Base-by-base conservation (phyloP, 305 asterid genomes). In the Plantago coronopus region DNA sequence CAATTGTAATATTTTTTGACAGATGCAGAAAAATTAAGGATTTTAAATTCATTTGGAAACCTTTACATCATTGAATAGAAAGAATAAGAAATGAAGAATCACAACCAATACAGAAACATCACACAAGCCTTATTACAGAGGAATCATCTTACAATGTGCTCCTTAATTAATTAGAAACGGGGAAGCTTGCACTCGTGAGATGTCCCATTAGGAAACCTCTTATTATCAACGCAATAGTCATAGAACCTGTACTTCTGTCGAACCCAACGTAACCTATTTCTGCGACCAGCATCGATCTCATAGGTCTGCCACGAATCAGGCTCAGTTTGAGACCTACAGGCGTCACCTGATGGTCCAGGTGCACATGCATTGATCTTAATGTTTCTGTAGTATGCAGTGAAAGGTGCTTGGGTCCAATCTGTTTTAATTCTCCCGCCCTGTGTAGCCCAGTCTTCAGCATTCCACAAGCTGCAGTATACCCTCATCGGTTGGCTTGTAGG, bases 241-340 rank as follows among this genome's bases (percentile, higher is more conserved):
- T 82, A 80, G n/a, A 85, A 44, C 85, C 76, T 76, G 19, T 71
- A 59, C 11, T 57, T 80, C 11, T 70, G 57, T 13, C 79, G 84
- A 11, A 83, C 81, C 90, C 86, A 81, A 42, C 83, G 72, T 7
- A 81, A 18, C 47, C 81, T 65, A 23, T 79, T 76, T 15, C 86
- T 68, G 0, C 80, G 83, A 34, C 50, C 57, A 0, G 70, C 74
- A 25, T 80, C 83, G 19, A 74, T 62, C 18, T 44, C 66, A 22
- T 64, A 66, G n/a, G 42, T 69, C 42, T 21, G 55, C 76, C 73
- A 69, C 10, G 59, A 27, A 19, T 51, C 15, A 14, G 57, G 13
- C 21, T 37, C 45, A 15, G 62, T 2, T 50, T 18, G 21, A 8
- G 61, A 57, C 12, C 57, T 48, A 25, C 64, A 47, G 15, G 65